Percentiles rank a stretch among this genome's conserved stretches.
Evolutionary conservation across 768 basidiomycete species (phyloP).

Genomic region (Mycena haematopus): DNA sequence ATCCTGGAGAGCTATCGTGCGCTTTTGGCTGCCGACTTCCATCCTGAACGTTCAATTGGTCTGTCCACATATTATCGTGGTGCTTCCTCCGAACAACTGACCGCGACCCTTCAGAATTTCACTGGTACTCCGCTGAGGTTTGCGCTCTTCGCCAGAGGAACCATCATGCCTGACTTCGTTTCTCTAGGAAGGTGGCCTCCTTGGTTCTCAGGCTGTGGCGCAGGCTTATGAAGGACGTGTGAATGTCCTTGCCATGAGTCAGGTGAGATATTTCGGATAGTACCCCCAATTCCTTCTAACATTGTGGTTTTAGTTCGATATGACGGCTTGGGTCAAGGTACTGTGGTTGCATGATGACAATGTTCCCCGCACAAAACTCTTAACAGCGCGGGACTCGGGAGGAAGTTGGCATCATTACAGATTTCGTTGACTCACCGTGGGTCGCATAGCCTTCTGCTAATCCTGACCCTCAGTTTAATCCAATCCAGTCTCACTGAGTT

Average conservation of each 20-base stretch:
- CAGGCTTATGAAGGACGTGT: conserved; percentile 69
- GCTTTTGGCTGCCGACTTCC: conserved; percentile 71
- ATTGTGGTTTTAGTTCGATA: conserved; percentile 66
- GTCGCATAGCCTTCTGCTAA: conserved; percentile 20
- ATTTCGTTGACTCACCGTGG: conserved; percentile 68
- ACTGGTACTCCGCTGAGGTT: conserved; percentile 87
- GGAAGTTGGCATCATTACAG: conserved; percentile 84
- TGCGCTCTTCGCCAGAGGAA: conserved; percentile 27
- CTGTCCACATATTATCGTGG: neutral
- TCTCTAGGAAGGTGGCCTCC: conserved; percentile 78
- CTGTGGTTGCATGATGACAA: conserved; percentile 37
- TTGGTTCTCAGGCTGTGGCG: conserved; percentile 92
- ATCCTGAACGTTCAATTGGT: conserved; percentile 61
- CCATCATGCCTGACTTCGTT: conserved; percentile 20
- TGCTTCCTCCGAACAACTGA: conserved; percentile 8
- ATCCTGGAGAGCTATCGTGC: conserved; percentile 80
- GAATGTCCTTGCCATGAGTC: conserved; percentile 84
- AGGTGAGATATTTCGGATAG: conserved; percentile 50
- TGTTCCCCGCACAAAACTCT: conserved; percentile 24
- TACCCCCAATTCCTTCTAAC: conserved; percentile 26
- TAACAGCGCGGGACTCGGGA: conserved; percentile 68
- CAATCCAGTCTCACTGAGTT: conserved; percentile 73
- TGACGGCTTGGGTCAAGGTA: conserved; percentile 95
- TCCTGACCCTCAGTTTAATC: conserved; percentile 4
- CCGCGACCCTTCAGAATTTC: conserved; percentile 61